A percentile compares a stretch with the other conserved stretches of the same genome.
Conservation (phyloP, 768 basidiomycete species). For the Rhodotorula paludigena region DNA sequence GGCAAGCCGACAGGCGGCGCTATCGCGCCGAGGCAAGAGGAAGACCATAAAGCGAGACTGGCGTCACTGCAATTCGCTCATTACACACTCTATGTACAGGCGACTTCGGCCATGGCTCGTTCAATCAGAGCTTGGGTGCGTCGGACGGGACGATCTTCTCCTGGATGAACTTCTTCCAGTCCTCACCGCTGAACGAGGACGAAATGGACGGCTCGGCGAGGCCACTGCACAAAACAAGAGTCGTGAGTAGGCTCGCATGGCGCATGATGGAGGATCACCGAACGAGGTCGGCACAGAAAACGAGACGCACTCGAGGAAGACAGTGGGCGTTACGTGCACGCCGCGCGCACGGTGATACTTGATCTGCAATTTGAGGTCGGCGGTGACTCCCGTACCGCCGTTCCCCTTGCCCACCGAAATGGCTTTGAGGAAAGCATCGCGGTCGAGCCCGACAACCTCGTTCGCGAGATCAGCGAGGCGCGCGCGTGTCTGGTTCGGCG, state of each 20-base stretch:
- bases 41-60: no score
- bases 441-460: slow-evolving; percentile 13
- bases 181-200: slow-evolving; percentile 17
- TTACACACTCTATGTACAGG: no score
- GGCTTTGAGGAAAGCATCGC: slow-evolving; percentile 5
- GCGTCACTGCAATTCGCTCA: no score
- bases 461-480: slow-evolving; percentile 33
- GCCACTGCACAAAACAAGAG: background rate
- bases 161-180: slow-evolving; percentile 32
- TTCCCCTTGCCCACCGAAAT: slow-evolving; percentile 28
- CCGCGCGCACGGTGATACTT: slow-evolving; percentile 21
- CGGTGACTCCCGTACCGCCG: slow-evolving; percentile 24
- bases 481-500: slow-evolving; percentile 29
- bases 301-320: slow-evolving; percentile 20
- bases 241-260: background rate
- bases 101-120: no score
- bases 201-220: slow-evolving; percentile 32
- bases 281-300: background rate
- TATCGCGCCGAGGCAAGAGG: no score
- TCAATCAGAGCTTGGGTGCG: background rate
- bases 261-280: background rate
- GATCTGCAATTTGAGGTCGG: slow-evolving; percentile 34
- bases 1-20: no score
- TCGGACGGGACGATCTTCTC: slow-evolving; percentile 8
- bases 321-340: slow-evolving; percentile 37